A percentile compares a stretch with the other conserved stretches of the same genome.
Evolutionary conservation across 495 filamentous ascomycete genomes (phyloP).

Genomic region (Xylaria telfairii): DNA sequence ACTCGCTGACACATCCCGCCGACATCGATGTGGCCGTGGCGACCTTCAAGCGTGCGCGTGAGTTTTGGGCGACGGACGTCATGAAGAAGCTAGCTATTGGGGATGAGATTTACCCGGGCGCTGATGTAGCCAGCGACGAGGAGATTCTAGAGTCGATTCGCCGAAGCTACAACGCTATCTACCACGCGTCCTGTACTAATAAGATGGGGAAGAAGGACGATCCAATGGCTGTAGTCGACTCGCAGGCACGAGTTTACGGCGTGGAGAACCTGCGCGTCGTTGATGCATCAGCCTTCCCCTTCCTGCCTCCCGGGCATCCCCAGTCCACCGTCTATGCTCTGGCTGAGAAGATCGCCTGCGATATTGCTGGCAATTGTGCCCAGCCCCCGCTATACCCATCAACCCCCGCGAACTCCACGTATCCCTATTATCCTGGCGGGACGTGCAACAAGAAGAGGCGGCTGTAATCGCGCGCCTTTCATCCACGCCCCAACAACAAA

Average conservation of each 20-base stretch:
- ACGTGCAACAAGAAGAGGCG: slow-evolving; percentile 17
- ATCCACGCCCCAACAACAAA: background rate
- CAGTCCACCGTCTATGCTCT: slow-evolving; percentile 44
- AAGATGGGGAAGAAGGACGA: slow-evolving; percentile 57
- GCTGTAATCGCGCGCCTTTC: background rate
- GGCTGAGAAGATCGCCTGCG: slow-evolving; percentile 49
- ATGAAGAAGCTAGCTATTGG: slow-evolving; percentile 46
- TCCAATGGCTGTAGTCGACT: slow-evolving; percentile 58
- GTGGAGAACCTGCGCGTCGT: slow-evolving; percentile 56
- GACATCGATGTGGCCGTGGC: slow-evolving; percentile 62
- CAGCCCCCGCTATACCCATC: slow-evolving; percentile 11
- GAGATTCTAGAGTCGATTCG: slow-evolving; percentile 52
- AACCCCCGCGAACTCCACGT: background rate
- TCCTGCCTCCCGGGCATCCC: slow-evolving; percentile 57
- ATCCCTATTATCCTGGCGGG: background rate
- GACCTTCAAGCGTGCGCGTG: slow-evolving; percentile 60
- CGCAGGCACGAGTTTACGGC: slow-evolving; percentile 53
- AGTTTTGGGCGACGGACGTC: slow-evolving; percentile 52
- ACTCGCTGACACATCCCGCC: slow-evolving; percentile 58
- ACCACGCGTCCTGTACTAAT: slow-evolving; percentile 55
- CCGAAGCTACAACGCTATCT: slow-evolving; percentile 48
- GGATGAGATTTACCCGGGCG: slow-evolving; percentile 55
- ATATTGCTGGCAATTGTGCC: slow-evolving; percentile 32
- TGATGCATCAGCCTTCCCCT: slow-evolving; percentile 48
- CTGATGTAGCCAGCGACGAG: slow-evolving; percentile 49